These are phyloP conservation scores for Fallopia convolvulus DNA, from an alignment of 148 eudicot genomes.

Conservation along the genomic window DNA sequence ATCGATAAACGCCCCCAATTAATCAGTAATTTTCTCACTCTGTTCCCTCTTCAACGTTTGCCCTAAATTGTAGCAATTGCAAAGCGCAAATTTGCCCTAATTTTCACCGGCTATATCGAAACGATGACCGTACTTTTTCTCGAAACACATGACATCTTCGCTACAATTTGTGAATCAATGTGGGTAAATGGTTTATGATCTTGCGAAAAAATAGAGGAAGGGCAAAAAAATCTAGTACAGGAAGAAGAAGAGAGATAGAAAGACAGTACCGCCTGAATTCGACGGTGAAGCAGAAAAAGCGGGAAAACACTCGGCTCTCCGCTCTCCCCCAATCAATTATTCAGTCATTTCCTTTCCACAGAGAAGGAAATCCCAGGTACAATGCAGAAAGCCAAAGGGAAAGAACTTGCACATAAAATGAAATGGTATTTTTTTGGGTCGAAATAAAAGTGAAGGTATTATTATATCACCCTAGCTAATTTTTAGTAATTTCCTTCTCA, in stretches of 20 bases:
- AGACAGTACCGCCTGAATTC: not conserved
- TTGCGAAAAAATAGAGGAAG: not conserved
- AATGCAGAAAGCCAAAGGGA: conserved; percentile 4
- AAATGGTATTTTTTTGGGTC: too few species aligned
- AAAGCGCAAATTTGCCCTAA: not conserved
- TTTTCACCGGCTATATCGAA: not conserved
- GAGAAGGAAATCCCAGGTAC: not conserved
- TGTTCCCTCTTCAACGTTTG: too few species aligned
- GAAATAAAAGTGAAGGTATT: too few species aligned
- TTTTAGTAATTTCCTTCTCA: not conserved
- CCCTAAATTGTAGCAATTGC: too few species aligned
- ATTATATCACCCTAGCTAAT: too few species aligned
- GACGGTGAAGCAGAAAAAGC: not conserved
- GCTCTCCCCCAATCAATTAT: too few species aligned
- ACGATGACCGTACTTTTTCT: not conserved
- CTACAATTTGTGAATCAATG: not conserved
- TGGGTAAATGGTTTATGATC: not conserved
- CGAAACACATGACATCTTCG: too few species aligned
- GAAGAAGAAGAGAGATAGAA: too few species aligned
- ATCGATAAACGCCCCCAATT: not conserved
- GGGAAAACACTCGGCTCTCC: too few species aligned
- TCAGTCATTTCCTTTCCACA: not conserved
- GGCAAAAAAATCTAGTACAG: not conserved
- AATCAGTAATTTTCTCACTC: not conserved
- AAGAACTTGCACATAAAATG: conserved; percentile 2